Evolutionary conservation across 148 eudicot genomes (phyloP).

Genomic region (Chenopodium formosanum): DNA sequence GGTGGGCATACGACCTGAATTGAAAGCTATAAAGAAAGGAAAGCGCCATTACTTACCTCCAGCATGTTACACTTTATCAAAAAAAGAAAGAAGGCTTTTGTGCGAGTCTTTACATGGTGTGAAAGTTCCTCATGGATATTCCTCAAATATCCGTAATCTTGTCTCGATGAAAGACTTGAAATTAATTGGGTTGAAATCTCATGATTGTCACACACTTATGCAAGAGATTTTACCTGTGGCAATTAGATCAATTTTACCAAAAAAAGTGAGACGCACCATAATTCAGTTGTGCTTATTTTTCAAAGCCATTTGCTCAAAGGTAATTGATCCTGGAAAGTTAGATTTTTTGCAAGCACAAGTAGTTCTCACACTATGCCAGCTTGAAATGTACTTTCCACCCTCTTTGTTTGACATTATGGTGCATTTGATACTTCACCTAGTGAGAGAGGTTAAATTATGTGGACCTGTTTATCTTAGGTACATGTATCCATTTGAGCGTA

Average conservation of each 20-base stretch:
- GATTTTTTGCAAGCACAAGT: conserved; percentile 2
- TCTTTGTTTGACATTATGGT: neutral
- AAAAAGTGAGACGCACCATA: neutral
- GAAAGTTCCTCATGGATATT: neutral
- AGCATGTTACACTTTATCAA: too few species aligned
- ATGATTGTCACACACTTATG: neutral
- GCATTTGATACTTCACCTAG: neutral
- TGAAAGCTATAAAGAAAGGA: too few species aligned
- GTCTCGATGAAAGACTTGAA: neutral
- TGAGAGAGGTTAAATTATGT: neutral
- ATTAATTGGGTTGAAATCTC: conserved; percentile 12
- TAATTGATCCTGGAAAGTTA: neutral
- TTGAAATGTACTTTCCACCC: conserved; percentile 3
- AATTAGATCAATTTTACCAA: neutral
- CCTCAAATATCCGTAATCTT: neutral
- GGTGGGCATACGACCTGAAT: too few species aligned
- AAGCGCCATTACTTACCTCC: too few species aligned
- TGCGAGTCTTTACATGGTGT: neutral
- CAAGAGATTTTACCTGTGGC: neutral
- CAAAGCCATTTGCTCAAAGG: neutral
- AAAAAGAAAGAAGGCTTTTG: too few species aligned
- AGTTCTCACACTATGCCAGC: too few species aligned
- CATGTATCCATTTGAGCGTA: neutral
- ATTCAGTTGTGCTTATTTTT: neutral
- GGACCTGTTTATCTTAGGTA: neutral